These are phyloP conservation scores for Phytophthora pluvialis DNA, from an alignment of 352 stramenopile genomes.

Conservation along the genomic window DNA sequence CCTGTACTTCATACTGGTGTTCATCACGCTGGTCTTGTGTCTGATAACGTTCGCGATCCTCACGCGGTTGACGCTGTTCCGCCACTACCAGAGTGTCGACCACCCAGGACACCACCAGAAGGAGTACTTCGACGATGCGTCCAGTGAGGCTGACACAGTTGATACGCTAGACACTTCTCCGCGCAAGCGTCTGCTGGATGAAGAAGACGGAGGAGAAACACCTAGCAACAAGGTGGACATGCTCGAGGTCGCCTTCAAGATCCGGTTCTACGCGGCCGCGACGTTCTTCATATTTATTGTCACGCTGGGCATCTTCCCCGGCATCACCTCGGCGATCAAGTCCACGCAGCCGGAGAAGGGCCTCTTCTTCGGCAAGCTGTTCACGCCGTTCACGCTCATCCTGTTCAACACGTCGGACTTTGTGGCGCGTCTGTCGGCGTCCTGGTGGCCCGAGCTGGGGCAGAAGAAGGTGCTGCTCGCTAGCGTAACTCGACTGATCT, in stretches of 20 bases:
- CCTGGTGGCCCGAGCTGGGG: slow-evolving; percentile 37
- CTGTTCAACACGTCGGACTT: slow-evolving; percentile 84
- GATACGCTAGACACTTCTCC: slow-evolving; percentile 47
- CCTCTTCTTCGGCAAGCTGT: slow-evolving; percentile 67
- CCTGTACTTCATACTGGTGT: slow-evolving; percentile 81
- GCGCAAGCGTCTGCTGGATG: slow-evolving; percentile 30
- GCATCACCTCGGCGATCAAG: slow-evolving; percentile 74
- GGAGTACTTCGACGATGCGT: slow-evolving; percentile 31
- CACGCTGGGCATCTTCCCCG: slow-evolving; percentile 79
- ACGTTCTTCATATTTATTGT: slow-evolving; percentile 84
- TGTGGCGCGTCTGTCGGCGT: slow-evolving; percentile 61
- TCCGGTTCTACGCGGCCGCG: slow-evolving; percentile 61
- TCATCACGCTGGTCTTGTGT: slow-evolving; percentile 66
- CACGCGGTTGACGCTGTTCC: slow-evolving; percentile 70
- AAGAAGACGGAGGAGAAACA: slow-evolving; percentile 5
- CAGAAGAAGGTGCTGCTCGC: slow-evolving; percentile 47
- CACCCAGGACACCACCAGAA: slow-evolving; percentile 40
- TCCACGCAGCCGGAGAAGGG: slow-evolving; percentile 53
- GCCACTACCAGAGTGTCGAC: slow-evolving; percentile 67
- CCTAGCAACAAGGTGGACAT: slow-evolving; percentile 47
- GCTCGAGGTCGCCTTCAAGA: slow-evolving; percentile 60
- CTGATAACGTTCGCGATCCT: slow-evolving; percentile 61
- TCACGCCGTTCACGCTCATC: slow-evolving; percentile 80
- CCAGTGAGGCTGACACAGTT: slow-evolving; percentile 42
- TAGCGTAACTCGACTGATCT: slow-evolving; percentile 52